Evolutionary conservation across 2,329 filamentous ascomycete species (phyloP), one percentile per base, ranked within the genome.

Genomic region (Samsoniella hepiali): DNA sequence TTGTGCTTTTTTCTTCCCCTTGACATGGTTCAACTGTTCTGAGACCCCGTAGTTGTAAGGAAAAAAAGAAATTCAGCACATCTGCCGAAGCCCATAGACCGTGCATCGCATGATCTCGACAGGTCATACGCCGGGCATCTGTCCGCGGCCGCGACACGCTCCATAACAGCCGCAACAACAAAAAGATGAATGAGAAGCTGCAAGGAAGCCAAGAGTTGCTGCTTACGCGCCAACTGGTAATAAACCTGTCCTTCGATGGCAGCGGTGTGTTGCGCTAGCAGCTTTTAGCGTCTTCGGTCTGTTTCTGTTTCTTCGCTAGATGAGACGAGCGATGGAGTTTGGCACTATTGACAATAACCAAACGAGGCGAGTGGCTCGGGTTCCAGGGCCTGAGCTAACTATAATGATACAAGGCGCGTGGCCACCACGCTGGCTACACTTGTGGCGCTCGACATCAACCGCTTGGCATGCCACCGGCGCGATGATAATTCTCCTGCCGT

Each of bases 271-370:
- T 47, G 55, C 55, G 29, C 55, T 36, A 58, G 31, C 5, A 32
- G n/a, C 29, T 10, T 22, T 31, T 58, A 50, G 44, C 32, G 34
- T 58, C 54, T 2, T 31, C 8, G 38, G 27, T 22, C 54, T 1
- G 15, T 51, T 51, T 7, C 29, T 51, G 5, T n/a, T 2, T 50
- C 7, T 13, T 59, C 6, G 36, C 47, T 60, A 61, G 11, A 54
- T 54, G 47, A 36, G 58, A 61, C 49, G 58, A 61, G 47, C 29
- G 11, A 61, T 54, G 38, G 40, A n/a, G 38, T 36, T 27, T 32
- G 13, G 31, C 38, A 40, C 58, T 54, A 51, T 54, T 36, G 38
- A 7, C 42, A 61, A 50, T 29, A 22, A 15, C 38, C 32, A 57
- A 32, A 57, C 22, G 10, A 32, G 40, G 13, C 40, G 40, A 57